These are phyloP conservation scores for Microcyclospora pomicola DNA, from an alignment of 2,329 filamentous ascomycete genomes.

Conservation along the genomic window DNA sequence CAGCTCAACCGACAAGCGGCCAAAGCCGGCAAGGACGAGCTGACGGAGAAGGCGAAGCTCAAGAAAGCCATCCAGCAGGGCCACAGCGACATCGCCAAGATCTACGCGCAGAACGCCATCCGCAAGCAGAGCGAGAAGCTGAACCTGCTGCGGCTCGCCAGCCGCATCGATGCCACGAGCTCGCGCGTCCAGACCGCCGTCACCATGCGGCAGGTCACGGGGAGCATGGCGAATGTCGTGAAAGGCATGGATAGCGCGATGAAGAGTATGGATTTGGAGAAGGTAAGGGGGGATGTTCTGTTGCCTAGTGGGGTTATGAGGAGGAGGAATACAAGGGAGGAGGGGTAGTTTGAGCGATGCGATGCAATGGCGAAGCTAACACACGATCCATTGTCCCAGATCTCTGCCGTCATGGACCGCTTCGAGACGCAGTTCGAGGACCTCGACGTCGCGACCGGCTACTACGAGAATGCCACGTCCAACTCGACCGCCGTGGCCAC, in stretches of 20 bases:
- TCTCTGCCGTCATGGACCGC: slow-evolving; percentile 51
- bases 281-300: slow-evolving; percentile 27
- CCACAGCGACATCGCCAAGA: slow-evolving; percentile 47
- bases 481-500: slow-evolving; percentile 62
- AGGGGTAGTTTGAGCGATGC: no score
- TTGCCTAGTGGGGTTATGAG: no score
- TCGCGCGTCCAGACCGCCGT: slow-evolving; percentile 49
- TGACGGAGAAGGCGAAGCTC: slow-evolving; percentile 45
- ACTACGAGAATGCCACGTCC: slow-evolving; percentile 75
- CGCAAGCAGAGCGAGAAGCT: slow-evolving; percentile 50
- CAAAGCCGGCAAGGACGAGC: slow-evolving; percentile 48
- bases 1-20: slow-evolving; percentile 48
- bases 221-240: slow-evolving; percentile 49
- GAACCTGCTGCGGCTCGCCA: slow-evolving; percentile 43
- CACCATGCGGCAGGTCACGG: slow-evolving; percentile 47
- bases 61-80: slow-evolving; percentile 49
- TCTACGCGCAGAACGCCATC: slow-evolving; percentile 50
- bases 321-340: no score
- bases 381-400: slow-evolving; percentile 34
- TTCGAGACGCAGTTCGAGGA: slow-evolving; percentile 46
- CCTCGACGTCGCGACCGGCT: slow-evolving; percentile 42
- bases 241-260: slow-evolving; percentile 48
- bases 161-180: slow-evolving; percentile 45
- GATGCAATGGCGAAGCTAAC: no score
- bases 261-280: slow-evolving; percentile 50